Base-by-base conservation (phyloP, 176 grass and related monocot species). In the Cenchrus fungigraminus region DNA sequence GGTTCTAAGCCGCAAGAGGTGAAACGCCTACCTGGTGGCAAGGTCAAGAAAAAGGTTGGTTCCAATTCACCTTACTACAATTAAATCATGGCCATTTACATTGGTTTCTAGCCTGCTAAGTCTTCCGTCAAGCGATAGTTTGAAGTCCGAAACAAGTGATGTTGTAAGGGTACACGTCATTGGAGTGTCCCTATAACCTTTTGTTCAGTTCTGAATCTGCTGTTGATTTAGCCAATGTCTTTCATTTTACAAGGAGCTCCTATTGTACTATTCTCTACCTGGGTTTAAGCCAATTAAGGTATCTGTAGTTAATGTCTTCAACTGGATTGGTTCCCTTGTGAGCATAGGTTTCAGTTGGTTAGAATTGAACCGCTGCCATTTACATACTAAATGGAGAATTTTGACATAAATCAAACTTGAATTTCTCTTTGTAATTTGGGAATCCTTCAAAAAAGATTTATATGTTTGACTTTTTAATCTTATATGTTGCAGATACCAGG, bases 1-100 rank as follows among this genome's bases (percentile, higher is more conserved):
- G 78, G 82, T 50, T 92, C 93, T 15, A 98, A 98, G 88, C 86
- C 73, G 40, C 90, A 92, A 59, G 93, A 96, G 71, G 88, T 92
- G 50, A 99, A 96, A 72, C 97, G 94, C 71, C 88, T 99, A 80
- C 94, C 94, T 65, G 97, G 97, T 83, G 97, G 97, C 63, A 99
- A 99, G 54, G 77, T 32, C 31, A 32, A 32, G 31, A 32, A 32
- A 32, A 32, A 32, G 31, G 31, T 32, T 32, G 31, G 31, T 89
- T 77, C n/a, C 4, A 65, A 19, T 73, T 29, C 44, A 76, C 22
- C 54, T 77, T 45, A 22, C 68, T 60, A 29, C 0, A 22, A 43
- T 14, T 65, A 9, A 60, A 7, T 51, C 40, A 47, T 6, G 14
- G 52, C 8, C 6, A 31, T 70, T 50, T 13, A 43, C 58, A n/a